Percentiles rank a stretch among this genome's conserved stretches.
Conservation (phyloP, 805 yeast genomes). For the Wickerhamiella azyma region DNA sequence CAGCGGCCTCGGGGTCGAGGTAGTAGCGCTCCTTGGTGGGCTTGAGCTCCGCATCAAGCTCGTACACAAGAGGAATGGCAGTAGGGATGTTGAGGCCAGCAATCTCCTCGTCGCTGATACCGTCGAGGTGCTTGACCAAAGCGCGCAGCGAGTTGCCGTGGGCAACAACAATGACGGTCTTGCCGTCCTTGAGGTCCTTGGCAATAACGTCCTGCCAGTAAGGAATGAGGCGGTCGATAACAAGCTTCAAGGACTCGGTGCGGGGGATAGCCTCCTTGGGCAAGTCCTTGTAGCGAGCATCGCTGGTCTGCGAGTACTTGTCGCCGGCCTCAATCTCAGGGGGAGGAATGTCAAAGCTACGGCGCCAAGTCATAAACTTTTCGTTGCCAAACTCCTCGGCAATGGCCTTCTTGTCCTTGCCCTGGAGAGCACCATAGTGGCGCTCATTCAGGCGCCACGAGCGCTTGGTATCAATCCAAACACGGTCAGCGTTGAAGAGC, state of each 20-base stretch:
- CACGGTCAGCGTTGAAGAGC: constrained; percentile 72
- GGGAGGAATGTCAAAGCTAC: constrained; percentile 94
- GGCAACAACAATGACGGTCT: constrained; percentile 87
- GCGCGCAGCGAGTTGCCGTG: constrained; percentile 99
- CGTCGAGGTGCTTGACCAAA: constrained; percentile 87
- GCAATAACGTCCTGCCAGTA: constrained; percentile 92
- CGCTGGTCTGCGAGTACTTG: constrained; percentile 73
- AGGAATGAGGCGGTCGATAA: constrained; percentile 91
- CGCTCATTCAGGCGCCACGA: constrained; percentile 98
- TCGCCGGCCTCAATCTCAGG: constrained; percentile 70
- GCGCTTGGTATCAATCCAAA: constrained; percentile 84
- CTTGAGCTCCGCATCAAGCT: constrained; percentile 71
- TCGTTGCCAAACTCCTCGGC: constrained; percentile 78
- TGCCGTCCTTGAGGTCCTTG: constrained; percentile 67
- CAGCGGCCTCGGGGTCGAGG: constrained; percentile 99
- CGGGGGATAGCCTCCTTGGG: constrained; percentile 82
- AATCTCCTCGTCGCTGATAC: constrained; percentile 80
- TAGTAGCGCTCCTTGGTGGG: constrained; percentile 91
- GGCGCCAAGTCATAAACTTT: constrained; percentile 93
- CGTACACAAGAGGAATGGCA: constrained; percentile 96
- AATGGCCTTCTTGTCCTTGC: constrained; percentile 93
- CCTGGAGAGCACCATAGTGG: constrained; percentile 98
- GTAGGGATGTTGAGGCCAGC: constrained; percentile 95
- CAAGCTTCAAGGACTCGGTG: constrained; percentile 88
- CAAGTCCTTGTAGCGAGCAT: constrained; percentile 68